Evolutionary conservation across 1,139 yeast genomes (phyloP), one percentile per base, ranked within the genome.

Genomic region (Saccharomyces hybrid): DNA sequence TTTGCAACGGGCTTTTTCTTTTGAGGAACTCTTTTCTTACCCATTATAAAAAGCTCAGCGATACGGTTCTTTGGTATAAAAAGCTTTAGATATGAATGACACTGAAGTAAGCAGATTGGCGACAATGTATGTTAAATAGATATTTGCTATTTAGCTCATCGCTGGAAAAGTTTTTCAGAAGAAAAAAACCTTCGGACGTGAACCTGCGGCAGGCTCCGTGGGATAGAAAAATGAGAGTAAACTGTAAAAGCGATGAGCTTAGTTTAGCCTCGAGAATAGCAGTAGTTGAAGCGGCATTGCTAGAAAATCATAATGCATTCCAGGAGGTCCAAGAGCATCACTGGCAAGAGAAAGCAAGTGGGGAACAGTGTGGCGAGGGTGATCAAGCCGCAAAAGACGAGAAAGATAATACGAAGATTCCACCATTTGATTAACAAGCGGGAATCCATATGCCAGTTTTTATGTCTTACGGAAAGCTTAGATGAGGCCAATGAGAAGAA

Each of bases 341-440:
- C 79, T 0, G 77, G 76, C 2, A 70, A 66, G 51, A 38, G 44
- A 4, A 38, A 38, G 4, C 53, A 47, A 9, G 58, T 62, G 13
- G 55, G 56, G 11, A 53, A 49, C 28, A 51, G 59, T 49, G 61
- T 62, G 2, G 70, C 70, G 9, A 70, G 72, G 0, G 69, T 69
- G 5, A 73, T 86, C 51, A 86, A 86, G 62, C 93, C 95, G 0
- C 78, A 79, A 52, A 76, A 80, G 61, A 84, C 93, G 0, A 72
- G 93, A 51, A 81, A 78, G 61, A 73, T 86, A 16, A 86, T 86
- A 41, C 75, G 93, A 58, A 69, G 90, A 51, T 86, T 80, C 61
- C 95, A 86, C 68, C 77, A 81, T 2, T 70, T 86, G 38, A 75
- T 81, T 54, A 84, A 82, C 61, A 76, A 78, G 54, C 76, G 77